These are phyloP conservation scores for Lichtheimia ramosa DNA, from an alignment of 371 early-diverging fungal species.

Conservation along the genomic window DNA sequence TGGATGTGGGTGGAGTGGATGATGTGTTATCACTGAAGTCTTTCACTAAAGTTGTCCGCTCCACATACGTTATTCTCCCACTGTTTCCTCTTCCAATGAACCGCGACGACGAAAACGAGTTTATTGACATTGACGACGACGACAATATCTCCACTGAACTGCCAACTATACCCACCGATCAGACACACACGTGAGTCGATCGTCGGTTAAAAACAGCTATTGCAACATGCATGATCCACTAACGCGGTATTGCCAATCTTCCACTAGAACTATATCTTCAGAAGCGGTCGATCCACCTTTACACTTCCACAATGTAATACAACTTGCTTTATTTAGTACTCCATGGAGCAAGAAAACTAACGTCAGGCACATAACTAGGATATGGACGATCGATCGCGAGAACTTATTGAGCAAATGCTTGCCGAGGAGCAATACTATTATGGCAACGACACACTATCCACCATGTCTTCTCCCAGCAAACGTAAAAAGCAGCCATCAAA, in stretches of 20 bases:
- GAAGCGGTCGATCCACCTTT: background rate
- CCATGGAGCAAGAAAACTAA: background rate
- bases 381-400: slow-evolving; percentile 62
- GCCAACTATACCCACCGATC: background rate
- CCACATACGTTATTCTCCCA: background rate
- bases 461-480: slow-evolving; percentile 9
- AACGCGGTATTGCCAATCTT: background rate
- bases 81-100: background rate
- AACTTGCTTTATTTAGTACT: background rate
- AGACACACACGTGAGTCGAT: background rate
- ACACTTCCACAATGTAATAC: background rate
- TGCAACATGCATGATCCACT: background rate
- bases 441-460: slow-evolving; percentile 31
- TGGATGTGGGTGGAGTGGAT: too few relatives aligned
- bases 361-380: slow-evolving; percentile 19
- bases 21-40: too few relatives aligned
- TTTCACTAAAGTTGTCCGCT: background rate
- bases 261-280: background rate
- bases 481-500: slow-evolving; percentile 5
- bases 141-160: slow-evolving; percentile 1
- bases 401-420: slow-evolving; percentile 70
- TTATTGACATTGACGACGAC: slow-evolving; percentile 32
- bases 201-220: background rate
- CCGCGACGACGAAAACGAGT: slow-evolving; percentile 25
- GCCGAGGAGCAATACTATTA: slow-evolving; percentile 70